Evolutionary conservation across 129 eudicot species (phyloP).

Genomic region (Lactuca sativa): DNA sequence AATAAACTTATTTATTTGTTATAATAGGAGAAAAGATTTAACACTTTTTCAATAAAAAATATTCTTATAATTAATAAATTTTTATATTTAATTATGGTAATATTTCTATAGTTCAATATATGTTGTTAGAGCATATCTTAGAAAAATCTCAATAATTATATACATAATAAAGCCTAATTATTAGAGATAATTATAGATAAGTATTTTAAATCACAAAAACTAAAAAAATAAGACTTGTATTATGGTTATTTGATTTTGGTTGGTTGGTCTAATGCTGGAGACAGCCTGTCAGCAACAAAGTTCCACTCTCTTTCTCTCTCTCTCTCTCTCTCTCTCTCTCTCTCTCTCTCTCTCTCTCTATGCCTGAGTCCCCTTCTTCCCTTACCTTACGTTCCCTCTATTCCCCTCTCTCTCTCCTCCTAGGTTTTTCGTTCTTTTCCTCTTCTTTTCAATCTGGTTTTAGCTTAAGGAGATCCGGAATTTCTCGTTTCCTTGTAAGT

Average conservation of each 20-base stretch:
- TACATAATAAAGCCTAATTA: too few species aligned
- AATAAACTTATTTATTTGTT: too few species aligned
- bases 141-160: too few species aligned
- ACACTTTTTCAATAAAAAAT: too few species aligned
- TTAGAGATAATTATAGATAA: too few species aligned
- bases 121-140: too few species aligned
- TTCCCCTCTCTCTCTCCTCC: conserved; percentile 21
- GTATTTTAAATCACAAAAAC: neutral
- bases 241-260: conserved; percentile 14
- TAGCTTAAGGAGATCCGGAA: conserved; percentile 20
- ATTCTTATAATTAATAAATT: too few species aligned
- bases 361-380: conserved; percentile 16
- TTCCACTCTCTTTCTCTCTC: conserved; percentile 34
- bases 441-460: conserved; percentile 16
- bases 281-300: conserved; percentile 96
- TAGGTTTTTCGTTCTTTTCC: conserved; percentile 33
- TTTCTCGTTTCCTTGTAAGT: conserved; percentile 34
- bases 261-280: conserved; percentile 80
- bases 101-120: too few species aligned
- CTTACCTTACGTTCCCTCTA: conserved; percentile 34
- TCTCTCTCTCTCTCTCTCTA: conserved; percentile 25
- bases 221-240: neutral
- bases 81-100: too few species aligned
- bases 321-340: conserved; percentile 13
- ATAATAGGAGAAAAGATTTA: too few species aligned